Evolutionary conservation across 192 early-diverging fungal species (phyloP).

Genomic region (Coemansia sp.): DNA sequence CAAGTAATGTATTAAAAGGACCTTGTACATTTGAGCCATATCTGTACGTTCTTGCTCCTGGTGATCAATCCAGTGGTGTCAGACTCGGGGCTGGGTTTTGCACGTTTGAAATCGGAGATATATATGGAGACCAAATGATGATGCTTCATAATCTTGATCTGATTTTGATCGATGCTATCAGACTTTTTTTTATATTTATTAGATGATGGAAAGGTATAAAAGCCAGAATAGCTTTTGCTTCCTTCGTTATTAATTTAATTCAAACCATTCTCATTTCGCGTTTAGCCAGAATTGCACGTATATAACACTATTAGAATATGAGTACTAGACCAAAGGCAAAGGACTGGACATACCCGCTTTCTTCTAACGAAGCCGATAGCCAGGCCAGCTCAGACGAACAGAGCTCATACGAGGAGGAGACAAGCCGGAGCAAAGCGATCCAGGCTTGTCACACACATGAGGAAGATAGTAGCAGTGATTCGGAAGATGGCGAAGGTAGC

Average conservation of each 20-base stretch:
- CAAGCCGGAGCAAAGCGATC: neutral
- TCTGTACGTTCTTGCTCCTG: too few species aligned
- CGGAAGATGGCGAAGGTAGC: neutral
- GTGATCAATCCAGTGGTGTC: too few species aligned
- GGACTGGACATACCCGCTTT: neutral
- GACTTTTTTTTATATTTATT: neutral
- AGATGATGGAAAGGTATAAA: neutral
- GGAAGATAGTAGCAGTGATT: neutral
- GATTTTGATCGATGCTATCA: neutral
- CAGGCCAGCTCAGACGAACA: neutral
- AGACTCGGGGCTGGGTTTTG: too few species aligned
- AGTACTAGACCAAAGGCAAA: neutral
- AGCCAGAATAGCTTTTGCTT: neutral
- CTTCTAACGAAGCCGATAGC: neutral
- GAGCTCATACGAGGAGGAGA: constrained; percentile 3
- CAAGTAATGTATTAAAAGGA: too few species aligned
- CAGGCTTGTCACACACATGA: neutral
- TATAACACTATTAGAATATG: neutral
- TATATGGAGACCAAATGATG: too few species aligned
- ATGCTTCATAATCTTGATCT: neutral
- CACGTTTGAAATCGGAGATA: too few species aligned
- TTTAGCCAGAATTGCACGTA: neutral
- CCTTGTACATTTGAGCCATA: too few species aligned
- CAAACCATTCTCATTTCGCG: neutral
- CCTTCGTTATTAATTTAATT: neutral